Conservation (phyloP, 345 rosid genomes). For the Luvunga scandens region DNA sequence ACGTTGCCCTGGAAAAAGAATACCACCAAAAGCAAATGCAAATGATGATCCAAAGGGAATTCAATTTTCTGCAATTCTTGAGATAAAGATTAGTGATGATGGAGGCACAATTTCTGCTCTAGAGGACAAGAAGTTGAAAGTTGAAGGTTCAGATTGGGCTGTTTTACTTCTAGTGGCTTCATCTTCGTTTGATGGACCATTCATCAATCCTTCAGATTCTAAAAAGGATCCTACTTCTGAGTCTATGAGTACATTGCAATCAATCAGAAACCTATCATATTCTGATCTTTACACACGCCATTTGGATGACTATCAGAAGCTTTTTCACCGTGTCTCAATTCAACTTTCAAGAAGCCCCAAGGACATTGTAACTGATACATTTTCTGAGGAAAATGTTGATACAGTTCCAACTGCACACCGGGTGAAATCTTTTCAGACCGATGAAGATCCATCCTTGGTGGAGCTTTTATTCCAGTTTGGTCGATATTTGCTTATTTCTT, state of each 20-base stretch:
- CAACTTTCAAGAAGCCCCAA: slow-evolving; percentile 52
- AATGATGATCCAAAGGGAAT: slow-evolving; percentile 57
- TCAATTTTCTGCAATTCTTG: slow-evolving; percentile 64
- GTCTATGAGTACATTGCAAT: slow-evolving; percentile 35
- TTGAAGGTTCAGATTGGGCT: slow-evolving; percentile 77
- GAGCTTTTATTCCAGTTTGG: slow-evolving; percentile 83
- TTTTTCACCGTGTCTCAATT: slow-evolving; percentile 72
- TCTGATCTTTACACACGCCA: slow-evolving; percentile 66
- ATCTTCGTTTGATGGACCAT: slow-evolving; percentile 86
- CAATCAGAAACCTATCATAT: slow-evolving; percentile 49
- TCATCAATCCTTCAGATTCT: slow-evolving; percentile 67
- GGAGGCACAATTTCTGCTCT: slow-evolving; percentile 42
- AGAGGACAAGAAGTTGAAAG: slow-evolving; percentile 62
- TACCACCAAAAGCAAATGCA: slow-evolving; percentile 37
- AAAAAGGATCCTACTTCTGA: slow-evolving; percentile 58
- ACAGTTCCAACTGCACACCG: slow-evolving; percentile 61
- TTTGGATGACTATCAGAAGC: slow-evolving; percentile 65
- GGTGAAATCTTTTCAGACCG: slow-evolving; percentile 62
- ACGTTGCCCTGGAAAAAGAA: slow-evolving; percentile 68
- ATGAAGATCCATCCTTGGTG: slow-evolving; percentile 88
- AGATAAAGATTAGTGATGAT: slow-evolving; percentile 57
- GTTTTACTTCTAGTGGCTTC: slow-evolving; percentile 57
- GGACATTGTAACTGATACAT: slow-evolving; percentile 18
- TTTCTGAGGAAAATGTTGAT: slow-evolving; percentile 14
- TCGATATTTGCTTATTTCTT: slow-evolving; percentile 83